Conservation (phyloP, 192 early-diverging fungal genomes). For the Paraglomus occultum region DNA sequence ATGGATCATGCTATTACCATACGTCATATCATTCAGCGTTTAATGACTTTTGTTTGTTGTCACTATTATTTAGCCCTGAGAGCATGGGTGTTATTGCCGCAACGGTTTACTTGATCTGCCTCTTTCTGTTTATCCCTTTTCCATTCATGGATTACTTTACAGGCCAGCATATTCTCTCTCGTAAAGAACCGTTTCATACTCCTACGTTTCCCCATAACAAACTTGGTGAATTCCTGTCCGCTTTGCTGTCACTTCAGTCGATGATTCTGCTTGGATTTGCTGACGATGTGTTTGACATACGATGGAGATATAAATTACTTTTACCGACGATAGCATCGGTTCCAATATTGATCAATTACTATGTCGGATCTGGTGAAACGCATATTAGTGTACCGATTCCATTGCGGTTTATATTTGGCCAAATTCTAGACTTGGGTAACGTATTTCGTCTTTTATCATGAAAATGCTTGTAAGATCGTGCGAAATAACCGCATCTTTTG, state of each 20-base stretch:
- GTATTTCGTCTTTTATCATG: neutral
- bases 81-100: conserved; percentile 91
- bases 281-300: conserved; percentile 95
- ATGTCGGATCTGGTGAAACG: conserved; percentile 84
- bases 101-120: conserved; percentile 79
- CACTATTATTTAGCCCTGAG: conserved; percentile 68
- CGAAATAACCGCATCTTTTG: neutral
- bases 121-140: conserved; percentile 93
- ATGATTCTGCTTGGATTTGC: conserved; percentile 99
- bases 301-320: conserved; percentile 95
- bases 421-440: conserved; percentile 77
- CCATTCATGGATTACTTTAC: conserved; percentile 87
- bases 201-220: conserved; percentile 71
- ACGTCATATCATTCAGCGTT: neutral
- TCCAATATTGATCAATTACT: conserved; percentile 93
- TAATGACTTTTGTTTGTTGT: conserved; percentile 11
- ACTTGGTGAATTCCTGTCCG: conserved; percentile 90
- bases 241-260: conserved; percentile 85
- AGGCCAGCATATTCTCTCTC: conserved; percentile 35
- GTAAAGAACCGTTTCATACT: conserved; percentile 38
- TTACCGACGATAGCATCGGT: conserved; percentile 91
- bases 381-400: conserved; percentile 85
- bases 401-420: conserved; percentile 69
- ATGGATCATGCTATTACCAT: neutral
- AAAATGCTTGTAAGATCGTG: neutral